Base-by-base conservation (phyloP, 148 eudicot genomes). In the Polygonum aviculare region DNA sequence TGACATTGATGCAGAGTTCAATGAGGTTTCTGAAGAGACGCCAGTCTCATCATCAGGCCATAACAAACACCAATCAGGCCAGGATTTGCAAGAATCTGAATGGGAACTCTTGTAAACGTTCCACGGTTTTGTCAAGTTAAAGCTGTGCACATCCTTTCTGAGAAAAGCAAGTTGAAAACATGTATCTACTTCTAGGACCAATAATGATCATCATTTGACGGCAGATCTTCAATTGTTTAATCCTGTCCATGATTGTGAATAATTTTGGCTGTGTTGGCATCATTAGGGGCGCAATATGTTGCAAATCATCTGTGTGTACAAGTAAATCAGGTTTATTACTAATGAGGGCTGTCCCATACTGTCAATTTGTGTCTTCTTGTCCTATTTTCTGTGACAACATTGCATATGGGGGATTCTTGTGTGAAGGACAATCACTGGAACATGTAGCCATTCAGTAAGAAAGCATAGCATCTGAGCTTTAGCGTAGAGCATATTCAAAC, bases 1-100 rank as follows among this genome's bases (percentile, higher is more conserved):
- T 12, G 76, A 74, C 59, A 49, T 74, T 74, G 76, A 74, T 48
- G 76, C 76, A 11, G 59, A 48, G 18, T 50, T 74, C 21, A 14
- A 74, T 14, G 47, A 74, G 40, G 59, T 12, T 33, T 12, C 76
- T 1, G 76, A 22, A 33, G 59, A 21, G 59, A 74, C 16, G 7
- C 21, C 5, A 4, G 2, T 41, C 26, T 59, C 11, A 4, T 54
- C 39, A 4, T 54, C 39, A 26, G 26, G 39, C 76, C 9, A 21
- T 31, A 26, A 26, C 41, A 48, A 14, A 26, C 39, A 21, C 40
- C 38, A 38, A n/a, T 6, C 76, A 48, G 16, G 60, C 59, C 52
- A n/a, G 59, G 22, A 50, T 26, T 21, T 12, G 40, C 47, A 48
- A 26, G 76, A 74, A 15, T 74, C 76, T 31, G 76, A 74, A 26